A percentile compares a stretch with the other conserved stretches of the same genome.
These are phyloP conservation scores for Mycena polygramma DNA, from an alignment of 768 basidiomycete species.

Conservation along the genomic window DNA sequence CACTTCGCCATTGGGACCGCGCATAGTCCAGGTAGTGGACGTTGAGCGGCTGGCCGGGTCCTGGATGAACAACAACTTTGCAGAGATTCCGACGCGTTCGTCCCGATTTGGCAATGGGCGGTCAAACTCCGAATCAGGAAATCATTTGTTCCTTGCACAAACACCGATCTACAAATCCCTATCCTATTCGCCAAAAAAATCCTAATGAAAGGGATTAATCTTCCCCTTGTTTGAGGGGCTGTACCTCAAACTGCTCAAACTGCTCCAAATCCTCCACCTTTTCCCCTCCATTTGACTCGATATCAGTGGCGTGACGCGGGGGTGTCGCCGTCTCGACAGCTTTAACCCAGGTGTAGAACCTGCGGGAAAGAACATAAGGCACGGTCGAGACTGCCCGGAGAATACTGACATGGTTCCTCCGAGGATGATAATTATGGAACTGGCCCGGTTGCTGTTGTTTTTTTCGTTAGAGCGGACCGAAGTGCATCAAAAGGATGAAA, in stretches of 20 bases:
- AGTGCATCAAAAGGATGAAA: background rate
- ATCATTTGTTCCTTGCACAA: too few relatives aligned
- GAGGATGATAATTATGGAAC: slow-evolving; percentile 77
- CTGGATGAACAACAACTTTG: too few relatives aligned
- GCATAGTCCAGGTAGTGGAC: too few relatives aligned
- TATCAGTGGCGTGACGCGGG: slow-evolving; percentile 50
- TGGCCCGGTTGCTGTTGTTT: slow-evolving; percentile 66
- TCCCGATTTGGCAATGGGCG: background rate
- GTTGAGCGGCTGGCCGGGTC: too few relatives aligned
- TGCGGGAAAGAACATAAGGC: slow-evolving; percentile 34
- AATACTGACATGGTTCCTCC: slow-evolving; percentile 72
- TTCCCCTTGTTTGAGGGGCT: slow-evolving; percentile 40
- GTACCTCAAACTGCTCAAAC: slow-evolving; percentile 19
- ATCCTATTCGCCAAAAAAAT: too few relatives aligned
- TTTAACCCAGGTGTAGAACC: slow-evolving; percentile 68
- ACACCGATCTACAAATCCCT: too few relatives aligned
- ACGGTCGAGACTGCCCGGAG: background rate
- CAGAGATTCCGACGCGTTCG: too few relatives aligned
- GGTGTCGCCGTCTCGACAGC: slow-evolving; percentile 48
- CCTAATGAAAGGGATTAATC: background rate
- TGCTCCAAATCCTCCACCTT: slow-evolving; percentile 40
- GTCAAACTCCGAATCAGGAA: slow-evolving; percentile 6
- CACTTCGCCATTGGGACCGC: too few relatives aligned
- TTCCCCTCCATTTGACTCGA: slow-evolving; percentile 48
- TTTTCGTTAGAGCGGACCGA: slow-evolving; percentile 26